A percentile compares a stretch with the other conserved stretches of the same genome.
These are phyloP conservation scores for Medicago lupulina DNA, from an alignment of 306 rosid species.

Conservation along the genomic window DNA sequence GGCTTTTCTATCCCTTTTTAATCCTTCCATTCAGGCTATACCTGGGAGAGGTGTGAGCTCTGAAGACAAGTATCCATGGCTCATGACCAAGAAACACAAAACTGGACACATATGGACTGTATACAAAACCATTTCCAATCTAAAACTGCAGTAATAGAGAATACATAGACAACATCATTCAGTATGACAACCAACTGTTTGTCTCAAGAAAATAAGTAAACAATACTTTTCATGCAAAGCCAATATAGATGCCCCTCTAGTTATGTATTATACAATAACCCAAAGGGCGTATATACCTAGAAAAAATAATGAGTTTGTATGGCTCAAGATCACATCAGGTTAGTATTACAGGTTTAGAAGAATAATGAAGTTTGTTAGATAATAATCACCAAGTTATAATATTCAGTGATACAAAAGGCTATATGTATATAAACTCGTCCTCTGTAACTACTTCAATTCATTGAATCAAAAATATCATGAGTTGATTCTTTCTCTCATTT, in stretches of 20 bases:
- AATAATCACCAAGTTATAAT: too few relatives aligned
- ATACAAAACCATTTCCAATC: constrained; percentile 35
- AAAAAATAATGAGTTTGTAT: not conserved
- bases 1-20: constrained; percentile 49
- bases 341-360: too few relatives aligned
- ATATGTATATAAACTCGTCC: too few relatives aligned
- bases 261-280: constrained; percentile 23
- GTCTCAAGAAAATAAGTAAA: constrained; percentile 18
- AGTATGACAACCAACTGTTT: constrained; percentile 17
- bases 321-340: constrained; percentile 25
- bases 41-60: constrained; percentile 43
- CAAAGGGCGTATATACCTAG: not conserved
- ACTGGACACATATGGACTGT: constrained; percentile 33
- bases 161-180: constrained; percentile 29
- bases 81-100: constrained; percentile 40
- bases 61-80: constrained; percentile 36
- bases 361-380: too few relatives aligned
- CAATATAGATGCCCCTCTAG: not conserved
- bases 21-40: constrained; percentile 52
- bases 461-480: too few relatives aligned
- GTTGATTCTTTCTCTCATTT: too few relatives aligned
- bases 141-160: constrained; percentile 39
- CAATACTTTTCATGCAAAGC: constrained; percentile 27
- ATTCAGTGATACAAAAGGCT: too few relatives aligned
- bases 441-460: too few relatives aligned